phyloP scores from a whole-genome alignment of 495 filamentous ascomycete genomes.

The Chaetomium fimeti region DNA sequence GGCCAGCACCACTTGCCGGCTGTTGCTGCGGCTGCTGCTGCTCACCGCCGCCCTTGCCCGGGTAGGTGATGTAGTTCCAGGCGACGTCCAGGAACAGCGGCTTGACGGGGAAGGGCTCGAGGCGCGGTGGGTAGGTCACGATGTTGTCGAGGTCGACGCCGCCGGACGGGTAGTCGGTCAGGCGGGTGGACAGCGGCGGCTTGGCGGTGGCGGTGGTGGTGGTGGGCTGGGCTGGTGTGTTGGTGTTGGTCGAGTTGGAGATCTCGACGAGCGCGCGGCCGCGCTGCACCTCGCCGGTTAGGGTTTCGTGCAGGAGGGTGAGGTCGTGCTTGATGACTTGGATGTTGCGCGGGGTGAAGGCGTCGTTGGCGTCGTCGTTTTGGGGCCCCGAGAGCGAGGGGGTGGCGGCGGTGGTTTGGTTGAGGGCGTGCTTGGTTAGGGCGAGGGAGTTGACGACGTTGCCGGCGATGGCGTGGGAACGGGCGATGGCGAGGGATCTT shows the following conservation, averaged over 20 bases:
- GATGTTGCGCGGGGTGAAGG: conserved; percentile 47
- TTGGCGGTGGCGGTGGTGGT: conserved; percentile 15
- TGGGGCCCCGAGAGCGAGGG: conserved; percentile 37
- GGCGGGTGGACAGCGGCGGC: conserved; percentile 62
- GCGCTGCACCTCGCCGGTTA: conserved; percentile 68
- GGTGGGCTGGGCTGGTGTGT: not conserved
- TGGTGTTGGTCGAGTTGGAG: conserved; percentile 50
- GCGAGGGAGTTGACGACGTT: conserved; percentile 81
- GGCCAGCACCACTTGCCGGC: too few species aligned
- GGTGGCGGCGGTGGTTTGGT: conserved; percentile 47
- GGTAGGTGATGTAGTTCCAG: conserved; percentile 98
- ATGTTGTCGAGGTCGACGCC: conserved; percentile 72
- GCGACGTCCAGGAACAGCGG: conserved; percentile 95
- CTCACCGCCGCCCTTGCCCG: conserved; percentile 49
- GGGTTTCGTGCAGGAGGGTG: conserved; percentile 55
- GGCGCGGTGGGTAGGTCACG: conserved; percentile 79
- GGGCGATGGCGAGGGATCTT: conserved; percentile 81
- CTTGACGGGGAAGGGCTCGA: conserved; percentile 86
- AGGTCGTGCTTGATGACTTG: conserved; percentile 59
- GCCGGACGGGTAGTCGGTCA: conserved; percentile 69
- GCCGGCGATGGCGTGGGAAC: conserved; percentile 73
- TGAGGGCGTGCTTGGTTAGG: conserved; percentile 67
- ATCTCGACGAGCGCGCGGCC: conserved; percentile 82
- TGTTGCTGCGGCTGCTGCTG: not conserved
- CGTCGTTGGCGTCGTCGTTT: conserved; percentile 24